These are phyloP conservation scores for Tripidium arundinaceum DNA, from an alignment of 202 grass and related monocot species.

Conservation along the genomic window DNA sequence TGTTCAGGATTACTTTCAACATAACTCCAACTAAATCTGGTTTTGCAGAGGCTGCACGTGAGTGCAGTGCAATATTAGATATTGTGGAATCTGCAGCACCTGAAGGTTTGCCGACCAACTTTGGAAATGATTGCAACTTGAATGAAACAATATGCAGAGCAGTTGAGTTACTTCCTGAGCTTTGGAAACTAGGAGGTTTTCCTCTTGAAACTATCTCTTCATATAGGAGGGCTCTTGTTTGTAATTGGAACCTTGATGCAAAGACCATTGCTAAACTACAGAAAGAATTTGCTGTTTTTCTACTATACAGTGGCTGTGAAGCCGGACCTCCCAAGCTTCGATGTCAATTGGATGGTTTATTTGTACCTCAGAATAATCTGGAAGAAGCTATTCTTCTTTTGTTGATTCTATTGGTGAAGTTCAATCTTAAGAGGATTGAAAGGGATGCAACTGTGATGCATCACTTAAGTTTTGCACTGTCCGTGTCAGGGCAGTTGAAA, in stretches of 20 bases:
- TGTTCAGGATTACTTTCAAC: not conserved
- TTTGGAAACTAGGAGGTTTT: too few relatives aligned
- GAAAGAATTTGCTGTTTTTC: too few relatives aligned
- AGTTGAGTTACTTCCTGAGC: slow-evolving; percentile 78
- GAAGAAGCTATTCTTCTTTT: slow-evolving; percentile 94
- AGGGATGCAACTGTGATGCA: slow-evolving; percentile 69
- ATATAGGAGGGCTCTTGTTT: too few relatives aligned
- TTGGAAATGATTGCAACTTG: slow-evolving; percentile 50
- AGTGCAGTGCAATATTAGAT: slow-evolving; percentile 67
- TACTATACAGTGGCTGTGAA: slow-evolving; percentile 75
- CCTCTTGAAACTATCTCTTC: too few relatives aligned
- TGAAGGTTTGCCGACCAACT: slow-evolving; percentile 43
- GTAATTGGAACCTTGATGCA: too few relatives aligned
- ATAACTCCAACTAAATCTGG: slow-evolving; percentile 21
- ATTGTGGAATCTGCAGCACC: slow-evolving; percentile 58
- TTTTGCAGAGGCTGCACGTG: slow-evolving; percentile 72
- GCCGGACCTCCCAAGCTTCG: slow-evolving; percentile 44
- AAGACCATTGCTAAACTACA: too few relatives aligned
- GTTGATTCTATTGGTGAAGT: slow-evolving; percentile 78
- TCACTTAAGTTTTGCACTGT: slow-evolving; percentile 76
- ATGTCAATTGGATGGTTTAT: slow-evolving; percentile 58
- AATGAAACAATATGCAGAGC: slow-evolving; percentile 70
- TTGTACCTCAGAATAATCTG: slow-evolving; percentile 75
- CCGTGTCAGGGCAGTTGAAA: slow-evolving; percentile 62
- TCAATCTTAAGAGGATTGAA: slow-evolving; percentile 56